Conservation (phyloP, 768 basidiomycete genomes). For the Leccinum uliginosum region DNA sequence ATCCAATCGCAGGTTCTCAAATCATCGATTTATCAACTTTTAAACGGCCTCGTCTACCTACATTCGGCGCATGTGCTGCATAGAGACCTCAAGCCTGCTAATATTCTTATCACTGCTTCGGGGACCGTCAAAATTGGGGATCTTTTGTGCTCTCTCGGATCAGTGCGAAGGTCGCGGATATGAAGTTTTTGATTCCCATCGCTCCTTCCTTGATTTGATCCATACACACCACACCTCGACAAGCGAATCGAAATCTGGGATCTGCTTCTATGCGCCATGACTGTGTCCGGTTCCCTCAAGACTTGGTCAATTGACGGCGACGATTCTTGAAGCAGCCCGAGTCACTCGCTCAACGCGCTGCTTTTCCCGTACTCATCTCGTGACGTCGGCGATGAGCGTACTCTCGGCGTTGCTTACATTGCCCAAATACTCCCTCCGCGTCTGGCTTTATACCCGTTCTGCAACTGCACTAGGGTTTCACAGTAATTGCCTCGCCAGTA, state of each 20-base stretch:
- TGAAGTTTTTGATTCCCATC: slow-evolving; percentile 51
- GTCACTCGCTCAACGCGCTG: slow-evolving; percentile 48
- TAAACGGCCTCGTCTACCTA: slow-evolving; percentile 92
- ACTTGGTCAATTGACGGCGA: slow-evolving; percentile 78
- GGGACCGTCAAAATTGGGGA: slow-evolving; percentile 99
- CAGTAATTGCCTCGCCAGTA: slow-evolving; percentile 60
- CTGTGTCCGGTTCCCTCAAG: slow-evolving; percentile 69
- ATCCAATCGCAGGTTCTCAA: slow-evolving; percentile 82
- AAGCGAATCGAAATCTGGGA: too few relatives aligned
- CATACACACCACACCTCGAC: slow-evolving; percentile 27
- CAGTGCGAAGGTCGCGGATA: slow-evolving; percentile 38
- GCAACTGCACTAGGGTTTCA: slow-evolving; percentile 60
- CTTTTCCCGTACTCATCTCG: slow-evolving; percentile 52
- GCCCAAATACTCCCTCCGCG: slow-evolving; percentile 71
- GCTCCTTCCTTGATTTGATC: slow-evolving; percentile 50
- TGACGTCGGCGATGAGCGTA: slow-evolving; percentile 79
- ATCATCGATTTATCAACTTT: slow-evolving; percentile 88
- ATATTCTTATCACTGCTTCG: slow-evolving; percentile 87
- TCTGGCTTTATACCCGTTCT: slow-evolving; percentile 86
- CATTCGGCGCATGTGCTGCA: slow-evolving; percentile 94
- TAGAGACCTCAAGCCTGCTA: slow-evolving; percentile 96
- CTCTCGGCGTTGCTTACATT: slow-evolving; percentile 72
- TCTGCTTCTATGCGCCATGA: slow-evolving; percentile 67
- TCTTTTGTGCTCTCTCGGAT: slow-evolving; percentile 78
- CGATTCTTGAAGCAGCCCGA: slow-evolving; percentile 72